These are phyloP conservation scores for Silene coronaria DNA, from an alignment of 179 eudicot species.

Conservation along the genomic window DNA sequence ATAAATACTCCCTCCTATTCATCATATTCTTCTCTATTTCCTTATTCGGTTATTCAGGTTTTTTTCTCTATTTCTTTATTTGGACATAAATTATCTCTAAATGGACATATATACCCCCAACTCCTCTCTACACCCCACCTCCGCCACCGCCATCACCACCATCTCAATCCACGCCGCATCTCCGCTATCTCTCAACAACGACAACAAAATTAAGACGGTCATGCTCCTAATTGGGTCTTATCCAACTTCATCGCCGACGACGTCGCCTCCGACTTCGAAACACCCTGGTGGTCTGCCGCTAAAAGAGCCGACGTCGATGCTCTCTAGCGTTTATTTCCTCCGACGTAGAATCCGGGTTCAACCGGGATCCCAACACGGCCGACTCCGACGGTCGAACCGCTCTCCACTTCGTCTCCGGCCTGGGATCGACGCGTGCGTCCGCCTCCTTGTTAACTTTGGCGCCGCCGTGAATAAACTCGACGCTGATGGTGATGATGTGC, in stretches of 20 bases:
- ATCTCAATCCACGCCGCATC: no score
- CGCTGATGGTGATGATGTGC: no score
- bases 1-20: no score
- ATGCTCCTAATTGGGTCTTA: constrained; percentile 88
- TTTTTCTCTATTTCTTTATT: no score
- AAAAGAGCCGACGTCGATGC: constrained; percentile 63
- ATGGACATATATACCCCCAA: no score
- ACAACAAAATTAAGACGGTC: no score
- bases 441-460: constrained; percentile 45
- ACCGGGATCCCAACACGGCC: constrained; percentile 56
- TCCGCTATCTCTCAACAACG: no score
- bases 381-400: constrained; percentile 81
- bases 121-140: no score
- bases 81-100: no score
- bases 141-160: no score
- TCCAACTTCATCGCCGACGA: constrained; percentile 58
- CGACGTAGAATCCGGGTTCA: constrained; percentile 25
- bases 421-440: constrained; percentile 70
- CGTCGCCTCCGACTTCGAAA: constrained; percentile 72
- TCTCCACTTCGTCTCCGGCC: constrained; percentile 65
- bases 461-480: constrained; percentile 55
- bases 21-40: no score
- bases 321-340: constrained; percentile 34
- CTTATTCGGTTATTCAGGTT: no score
- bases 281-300: constrained; percentile 95